Evolutionary conservation across 495 filamentous ascomycete genomes (phyloP).

Genomic region (Podospora pseudopauciseta): DNA sequence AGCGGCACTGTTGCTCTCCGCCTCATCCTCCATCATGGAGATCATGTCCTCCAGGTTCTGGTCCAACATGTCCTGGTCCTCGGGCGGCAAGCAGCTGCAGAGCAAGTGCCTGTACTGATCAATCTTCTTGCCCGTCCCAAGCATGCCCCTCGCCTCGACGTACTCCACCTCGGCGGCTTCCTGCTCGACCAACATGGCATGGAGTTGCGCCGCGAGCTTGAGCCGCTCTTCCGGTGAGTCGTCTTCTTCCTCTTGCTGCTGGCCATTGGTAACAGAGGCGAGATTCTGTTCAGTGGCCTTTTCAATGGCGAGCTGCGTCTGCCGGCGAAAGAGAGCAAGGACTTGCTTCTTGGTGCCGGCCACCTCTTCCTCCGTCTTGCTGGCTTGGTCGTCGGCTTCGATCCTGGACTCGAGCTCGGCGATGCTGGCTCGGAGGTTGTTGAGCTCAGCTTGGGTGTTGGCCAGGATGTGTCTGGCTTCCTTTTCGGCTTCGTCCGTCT

Average conservation of each 20-base stretch:
- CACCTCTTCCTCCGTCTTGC: constrained; percentile 38
- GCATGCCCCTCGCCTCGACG: constrained; percentile 43
- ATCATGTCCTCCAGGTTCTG: constrained; percentile 47
- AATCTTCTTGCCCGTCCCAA: constrained; percentile 47
- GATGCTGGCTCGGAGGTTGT: constrained; percentile 45
- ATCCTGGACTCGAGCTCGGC: constrained; percentile 44
- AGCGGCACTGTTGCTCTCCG: constrained; percentile 8
- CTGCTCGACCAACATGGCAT: constrained; percentile 36
- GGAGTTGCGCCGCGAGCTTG: constrained; percentile 39
- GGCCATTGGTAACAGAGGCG: constrained; percentile 27
- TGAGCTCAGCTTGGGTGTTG: constrained; percentile 53
- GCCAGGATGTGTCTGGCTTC: constrained; percentile 55
- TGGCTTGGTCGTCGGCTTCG: constrained; percentile 43
- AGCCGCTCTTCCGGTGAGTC: constrained; percentile 38
- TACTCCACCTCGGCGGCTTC: constrained; percentile 43
- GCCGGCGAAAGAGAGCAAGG: constrained; percentile 38
- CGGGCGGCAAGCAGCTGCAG: constrained; percentile 42
- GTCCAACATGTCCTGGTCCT: constrained; percentile 46
- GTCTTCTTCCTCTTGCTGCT: constrained; percentile 10
- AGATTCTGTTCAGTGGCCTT: constrained; percentile 34
- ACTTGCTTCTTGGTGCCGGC: constrained; percentile 34
- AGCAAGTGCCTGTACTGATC: constrained; percentile 48
- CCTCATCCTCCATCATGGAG: constrained; percentile 51
- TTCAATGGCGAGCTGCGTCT: constrained; percentile 41
- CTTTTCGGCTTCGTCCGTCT: constrained; percentile 54